Evolutionary conservation across 108 stramenopile species (phyloP).

Genomic region (Nitzschia sp.): DNA sequence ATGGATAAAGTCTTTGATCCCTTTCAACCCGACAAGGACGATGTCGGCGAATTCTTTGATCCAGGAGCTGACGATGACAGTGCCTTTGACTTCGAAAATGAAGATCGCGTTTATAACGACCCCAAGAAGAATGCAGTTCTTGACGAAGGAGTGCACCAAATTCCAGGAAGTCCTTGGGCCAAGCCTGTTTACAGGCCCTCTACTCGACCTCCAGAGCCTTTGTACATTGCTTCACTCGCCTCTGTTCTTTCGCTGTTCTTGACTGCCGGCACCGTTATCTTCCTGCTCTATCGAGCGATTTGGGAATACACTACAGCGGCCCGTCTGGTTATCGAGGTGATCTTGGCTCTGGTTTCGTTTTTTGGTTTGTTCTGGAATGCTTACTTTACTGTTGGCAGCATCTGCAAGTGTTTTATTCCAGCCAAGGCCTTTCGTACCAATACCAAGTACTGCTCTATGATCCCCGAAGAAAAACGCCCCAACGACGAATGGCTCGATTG

Average conservation of each 20-base stretch:
- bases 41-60: conserved; percentile 35
- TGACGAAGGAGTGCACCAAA: conserved; percentile 40
- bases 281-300: conserved; percentile 31
- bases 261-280: conserved; percentile 27
- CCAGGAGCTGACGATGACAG: neutral
- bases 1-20: conserved; percentile 38
- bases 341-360: conserved; percentile 43
- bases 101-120: conserved; percentile 21
- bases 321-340: conserved; percentile 39
- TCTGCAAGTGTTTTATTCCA: conserved; percentile 55
- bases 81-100: conserved; percentile 17
- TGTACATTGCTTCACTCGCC: conserved; percentile 43
- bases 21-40: conserved; percentile 28
- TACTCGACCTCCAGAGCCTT: conserved; percentile 46
- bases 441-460: conserved; percentile 52
- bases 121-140: conserved; percentile 32
- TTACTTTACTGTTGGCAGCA: conserved; percentile 43
- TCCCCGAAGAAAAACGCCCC: conserved; percentile 47
- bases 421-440: conserved; percentile 47
- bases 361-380: conserved; percentile 60
- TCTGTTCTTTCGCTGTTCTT: conserved; percentile 31
- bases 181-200: conserved; percentile 42
- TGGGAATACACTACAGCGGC: conserved; percentile 41
- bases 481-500: conserved; percentile 38
- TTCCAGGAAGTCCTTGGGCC: conserved; percentile 51